Evolutionary conservation across 2,329 filamentous ascomycete species (phyloP), one percentile per base, ranked within the genome.

Genomic region (Penicillium italicum): DNA sequence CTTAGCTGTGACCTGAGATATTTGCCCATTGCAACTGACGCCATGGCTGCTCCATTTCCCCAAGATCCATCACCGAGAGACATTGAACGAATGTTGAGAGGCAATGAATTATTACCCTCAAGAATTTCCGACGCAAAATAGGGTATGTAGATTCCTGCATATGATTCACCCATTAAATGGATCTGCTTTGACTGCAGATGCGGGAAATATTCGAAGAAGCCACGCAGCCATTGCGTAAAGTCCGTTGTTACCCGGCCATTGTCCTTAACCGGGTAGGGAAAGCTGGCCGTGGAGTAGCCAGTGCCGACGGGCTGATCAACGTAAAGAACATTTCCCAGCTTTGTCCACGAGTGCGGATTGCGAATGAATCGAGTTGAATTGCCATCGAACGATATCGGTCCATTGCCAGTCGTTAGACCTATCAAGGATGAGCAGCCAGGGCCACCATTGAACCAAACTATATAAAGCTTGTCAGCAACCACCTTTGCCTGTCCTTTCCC

Each of bases 121-220:
- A 74, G 48, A 20, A 76, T 64, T 11, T 64, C 65, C 6, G 62
- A 59, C 20, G 72, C 68, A 40, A 76, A 69, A 28, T 74, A 73
- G 1, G 73, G 72, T 24, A 76, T 66, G 52, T 72, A 74, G 42
- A 74, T 68, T 0, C 72, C 72, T 7, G 69, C 72, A 53, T 72
- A 74, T 10, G 71, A 73, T 55, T 74, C 70, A n/a, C 72, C 72
- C 46, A 73, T 69, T n/a, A 74, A 30, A 53, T 74, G 68, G 1
- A 71, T 63, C 10, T 65, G 64, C 51, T 72, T 72, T 4, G 61
- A 60, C n/a, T 64, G 57, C 2, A 73, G 58, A 22, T 70, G 61
- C 2, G 70, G 68, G 53, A 74, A 73, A 10, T 61, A 34, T 3
- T 47, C 30, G 30, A 72, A 66, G 58, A 74, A 73, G 6, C 44